These are phyloP conservation scores for Alternaria brassicae DNA, from an alignment of 2,329 filamentous ascomycete genomes.

Conservation along the genomic window DNA sequence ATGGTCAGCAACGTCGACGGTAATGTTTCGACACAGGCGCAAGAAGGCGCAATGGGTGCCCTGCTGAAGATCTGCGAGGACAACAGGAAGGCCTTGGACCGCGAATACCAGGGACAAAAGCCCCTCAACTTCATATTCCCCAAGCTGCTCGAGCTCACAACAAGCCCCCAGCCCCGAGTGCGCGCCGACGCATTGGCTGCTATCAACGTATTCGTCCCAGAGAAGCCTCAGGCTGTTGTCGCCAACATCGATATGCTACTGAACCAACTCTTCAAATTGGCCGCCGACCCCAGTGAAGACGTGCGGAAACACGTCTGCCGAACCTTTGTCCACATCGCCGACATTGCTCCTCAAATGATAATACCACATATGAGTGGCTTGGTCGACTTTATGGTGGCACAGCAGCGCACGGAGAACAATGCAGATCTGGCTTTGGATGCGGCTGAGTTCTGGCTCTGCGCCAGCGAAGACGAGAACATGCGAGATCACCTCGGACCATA, in stretches of 20 bases:
- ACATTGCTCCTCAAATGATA: slow-evolving; percentile 88
- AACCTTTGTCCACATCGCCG: slow-evolving; percentile 89
- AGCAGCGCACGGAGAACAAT: slow-evolving; percentile 82
- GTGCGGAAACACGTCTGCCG: slow-evolving; percentile 93
- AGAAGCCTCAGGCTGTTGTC: slow-evolving; percentile 81
- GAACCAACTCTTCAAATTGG: slow-evolving; percentile 80
- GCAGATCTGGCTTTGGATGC: slow-evolving; percentile 92
- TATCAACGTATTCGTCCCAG: slow-evolving; percentile 90
- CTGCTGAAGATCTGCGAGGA: slow-evolving; percentile 97
- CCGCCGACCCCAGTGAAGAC: slow-evolving; percentile 77
- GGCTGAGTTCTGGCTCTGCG: slow-evolving; percentile 95
- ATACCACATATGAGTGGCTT: slow-evolving; percentile 85
- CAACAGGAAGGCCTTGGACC: slow-evolving; percentile 84
- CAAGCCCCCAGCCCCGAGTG: slow-evolving; percentile 77
- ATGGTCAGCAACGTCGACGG: slow-evolving; percentile 77
- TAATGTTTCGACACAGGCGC: slow-evolving; percentile 71
- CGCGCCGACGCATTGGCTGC: slow-evolving; percentile 79
- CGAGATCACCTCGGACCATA: slow-evolving; percentile 79
- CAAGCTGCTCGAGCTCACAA: slow-evolving; percentile 86
- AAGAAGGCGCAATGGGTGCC: slow-evolving; percentile 93
- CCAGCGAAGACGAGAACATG: slow-evolving; percentile 84
- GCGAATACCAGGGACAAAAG: slow-evolving; percentile 85
- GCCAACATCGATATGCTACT: slow-evolving; percentile 82
- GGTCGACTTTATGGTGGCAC: slow-evolving; percentile 89
- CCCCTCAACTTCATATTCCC: slow-evolving; percentile 89